Evolutionary conservation across 176 grass and related monocot genomes (phyloP).

Genomic region (Aechmea fasciata): DNA sequence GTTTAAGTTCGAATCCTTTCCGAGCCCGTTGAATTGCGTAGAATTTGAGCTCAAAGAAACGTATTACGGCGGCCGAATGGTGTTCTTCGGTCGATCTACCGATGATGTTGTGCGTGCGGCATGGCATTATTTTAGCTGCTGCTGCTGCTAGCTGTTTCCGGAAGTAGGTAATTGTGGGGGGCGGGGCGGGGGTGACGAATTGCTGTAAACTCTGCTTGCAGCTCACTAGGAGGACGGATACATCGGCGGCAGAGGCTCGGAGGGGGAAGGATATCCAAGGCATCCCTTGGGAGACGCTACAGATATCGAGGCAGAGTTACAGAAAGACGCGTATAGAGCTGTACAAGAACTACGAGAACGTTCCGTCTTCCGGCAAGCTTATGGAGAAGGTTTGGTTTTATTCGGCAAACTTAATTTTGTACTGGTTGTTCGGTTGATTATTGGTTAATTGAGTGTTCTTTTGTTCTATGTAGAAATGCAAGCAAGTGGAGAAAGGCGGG

Average conservation of each 20-base stretch:
- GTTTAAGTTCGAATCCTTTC: too few species aligned
- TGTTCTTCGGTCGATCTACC: too few species aligned
- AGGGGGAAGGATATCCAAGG: slow-evolving; percentile 91
- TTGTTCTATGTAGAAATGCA: slow-evolving; percentile 48
- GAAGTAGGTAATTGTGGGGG: too few species aligned
- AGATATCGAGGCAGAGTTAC: slow-evolving; percentile 51
- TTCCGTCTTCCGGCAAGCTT: slow-evolving; percentile 55
- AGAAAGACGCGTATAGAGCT: slow-evolving; percentile 70
- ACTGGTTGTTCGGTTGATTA: slow-evolving; percentile 6
- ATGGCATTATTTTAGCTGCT: slow-evolving; percentile 15
- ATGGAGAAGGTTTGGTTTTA: slow-evolving; percentile 67
- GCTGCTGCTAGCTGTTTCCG: neutral
- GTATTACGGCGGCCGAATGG: too few species aligned
- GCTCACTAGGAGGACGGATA: slow-evolving; percentile 63
- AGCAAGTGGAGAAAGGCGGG: slow-evolving; percentile 55
- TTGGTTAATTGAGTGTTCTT: slow-evolving; percentile 16
- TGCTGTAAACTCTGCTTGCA: slow-evolving; percentile 12
- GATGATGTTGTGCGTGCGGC: too few species aligned
- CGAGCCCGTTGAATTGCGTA: too few species aligned
- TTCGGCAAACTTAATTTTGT: neutral
- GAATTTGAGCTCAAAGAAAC: too few species aligned
- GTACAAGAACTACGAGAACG: slow-evolving; percentile 93
- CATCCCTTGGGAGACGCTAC: slow-evolving; percentile 77
- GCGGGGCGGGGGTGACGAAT: too few species aligned
- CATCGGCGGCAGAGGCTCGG: slow-evolving; percentile 71